phyloP scores from a whole-genome alignment of 805 yeast genomes.

The Saccharomycopsis amapae region DNA sequence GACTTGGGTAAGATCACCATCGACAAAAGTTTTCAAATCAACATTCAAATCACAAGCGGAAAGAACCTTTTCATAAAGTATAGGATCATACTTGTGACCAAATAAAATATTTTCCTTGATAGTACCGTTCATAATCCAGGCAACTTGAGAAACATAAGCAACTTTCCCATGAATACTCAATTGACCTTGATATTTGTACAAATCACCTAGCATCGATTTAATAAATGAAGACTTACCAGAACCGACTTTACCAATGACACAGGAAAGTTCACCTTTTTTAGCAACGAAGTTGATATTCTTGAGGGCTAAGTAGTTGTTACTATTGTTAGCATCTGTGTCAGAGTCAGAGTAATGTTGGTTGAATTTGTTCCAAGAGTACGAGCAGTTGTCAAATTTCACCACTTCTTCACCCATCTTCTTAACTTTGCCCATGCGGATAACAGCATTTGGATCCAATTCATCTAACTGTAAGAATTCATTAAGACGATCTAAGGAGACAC shows the following conservation, averaged over 20 bases:
- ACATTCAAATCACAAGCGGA: constrained; percentile 81
- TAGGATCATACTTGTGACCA: constrained; percentile 78
- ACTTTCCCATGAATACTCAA: constrained; percentile 67
- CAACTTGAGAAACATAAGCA: constrained; percentile 88
- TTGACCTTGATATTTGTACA: constrained; percentile 66
- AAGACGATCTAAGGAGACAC: constrained; percentile 73
- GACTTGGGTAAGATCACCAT: constrained; percentile 87
- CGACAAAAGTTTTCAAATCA: constrained; percentile 74
- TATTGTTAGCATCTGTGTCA: constrained; percentile 1
- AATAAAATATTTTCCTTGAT: constrained; percentile 87
- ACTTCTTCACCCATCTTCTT: constrained; percentile 57
- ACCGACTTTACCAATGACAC: constrained; percentile 88
- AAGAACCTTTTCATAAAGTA: constrained; percentile 71
- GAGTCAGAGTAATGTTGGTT: constrained; percentile 48
- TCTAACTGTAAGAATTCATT: constrained; percentile 62
- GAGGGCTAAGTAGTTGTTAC: constrained; percentile 38
- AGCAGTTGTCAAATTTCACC: constrained; percentile 54
- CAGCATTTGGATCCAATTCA: constrained; percentile 80
- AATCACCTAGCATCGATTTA: constrained; percentile 75
- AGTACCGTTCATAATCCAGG: constrained; percentile 96
- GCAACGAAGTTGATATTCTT: constrained; percentile 55
- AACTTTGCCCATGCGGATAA: constrained; percentile 42
- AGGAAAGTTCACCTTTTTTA: constrained; percentile 68
- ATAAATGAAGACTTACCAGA: constrained; percentile 81
- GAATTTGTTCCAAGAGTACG: constrained; percentile 71